Conservation (phyloP, 2,329 filamentous ascomycete species). For the Colletotrichum sansevieriae region DNA sequence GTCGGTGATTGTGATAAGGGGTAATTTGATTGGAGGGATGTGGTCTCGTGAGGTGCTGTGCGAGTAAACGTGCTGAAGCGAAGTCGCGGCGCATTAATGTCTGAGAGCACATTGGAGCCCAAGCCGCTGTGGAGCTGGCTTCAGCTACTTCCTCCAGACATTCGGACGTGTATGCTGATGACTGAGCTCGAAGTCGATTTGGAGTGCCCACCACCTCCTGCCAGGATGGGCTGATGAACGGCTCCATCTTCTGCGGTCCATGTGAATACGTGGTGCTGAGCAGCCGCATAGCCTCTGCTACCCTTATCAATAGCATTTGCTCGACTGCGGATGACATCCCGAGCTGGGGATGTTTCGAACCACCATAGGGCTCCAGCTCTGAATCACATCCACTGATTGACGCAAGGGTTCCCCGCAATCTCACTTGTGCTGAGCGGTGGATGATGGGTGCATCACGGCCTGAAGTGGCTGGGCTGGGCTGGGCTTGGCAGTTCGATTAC, state of each 20-base stretch:
- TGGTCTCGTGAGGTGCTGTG: conserved; percentile 9
- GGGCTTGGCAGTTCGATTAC: neutral
- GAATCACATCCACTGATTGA: neutral
- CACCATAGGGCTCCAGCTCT: neutral
- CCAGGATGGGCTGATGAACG: too few relatives aligned
- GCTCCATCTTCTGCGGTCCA: too few relatives aligned
- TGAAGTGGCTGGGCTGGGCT: conserved; percentile 9
- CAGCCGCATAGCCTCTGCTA: too few relatives aligned
- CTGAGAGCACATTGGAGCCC: neutral
- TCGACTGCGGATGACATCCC: too few relatives aligned
- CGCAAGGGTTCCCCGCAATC: conserved; percentile 19
- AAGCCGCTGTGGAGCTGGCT: neutral
- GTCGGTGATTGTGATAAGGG: neutral
- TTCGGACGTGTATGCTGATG: too few relatives aligned
- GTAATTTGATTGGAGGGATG: neutral
- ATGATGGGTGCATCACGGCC: neutral
- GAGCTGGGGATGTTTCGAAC: neutral
- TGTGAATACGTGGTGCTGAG: too few relatives aligned
- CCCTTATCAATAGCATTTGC: too few relatives aligned
- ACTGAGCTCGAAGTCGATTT: too few relatives aligned
- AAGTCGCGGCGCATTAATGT: neutral
- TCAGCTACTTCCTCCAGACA: neutral
- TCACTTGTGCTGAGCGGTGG: conserved; percentile 11
- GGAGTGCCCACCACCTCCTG: too few relatives aligned
- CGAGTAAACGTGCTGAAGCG: neutral